phyloP scores from a whole-genome alignment of 768 basidiomycete genomes.

The Suillus fuscotomentosus region DNA sequence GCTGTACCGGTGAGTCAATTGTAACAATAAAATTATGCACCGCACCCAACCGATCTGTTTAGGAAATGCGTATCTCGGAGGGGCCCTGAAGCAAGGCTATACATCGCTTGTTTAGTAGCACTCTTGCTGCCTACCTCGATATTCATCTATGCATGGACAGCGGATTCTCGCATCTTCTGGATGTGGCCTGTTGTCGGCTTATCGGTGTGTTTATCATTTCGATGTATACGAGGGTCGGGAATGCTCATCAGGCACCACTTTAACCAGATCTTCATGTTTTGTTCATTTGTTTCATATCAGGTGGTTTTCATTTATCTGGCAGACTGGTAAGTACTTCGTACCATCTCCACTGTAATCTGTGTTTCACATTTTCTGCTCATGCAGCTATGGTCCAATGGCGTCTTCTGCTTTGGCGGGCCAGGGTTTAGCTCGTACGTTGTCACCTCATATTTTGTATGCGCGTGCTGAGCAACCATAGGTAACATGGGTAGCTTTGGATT shows the following conservation, averaged over 20 bases:
- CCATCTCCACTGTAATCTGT: too few species aligned
- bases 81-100: conserved; percentile 58
- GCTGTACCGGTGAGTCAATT: conserved; percentile 40
- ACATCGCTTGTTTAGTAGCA: conserved; percentile 51
- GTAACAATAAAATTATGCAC: background rate
- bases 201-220: background rate
- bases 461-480: conserved; percentile 29
- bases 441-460: background rate
- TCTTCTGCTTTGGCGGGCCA: conserved; percentile 68
- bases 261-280: conserved; percentile 46
- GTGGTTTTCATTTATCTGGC: conserved; percentile 58
- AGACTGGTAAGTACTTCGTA: conserved; percentile 45
- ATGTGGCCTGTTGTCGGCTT: conserved; percentile 35
- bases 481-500: conserved; percentile 52
- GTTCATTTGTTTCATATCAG: conserved; percentile 51
- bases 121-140: conserved; percentile 53
- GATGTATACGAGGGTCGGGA: background rate
- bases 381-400: conserved; percentile 54
- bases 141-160: conserved; percentile 73
- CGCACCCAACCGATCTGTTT: conserved; percentile 27
- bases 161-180: conserved; percentile 55
- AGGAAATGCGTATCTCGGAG: conserved; percentile 25
- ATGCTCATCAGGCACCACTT: background rate
- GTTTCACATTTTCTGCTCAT: conserved; percentile 11
- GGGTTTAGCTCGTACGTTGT: conserved; percentile 48